These are phyloP conservation scores for Circinella minor DNA, from an alignment of 371 early-diverging fungal species.

Conservation along the genomic window DNA sequence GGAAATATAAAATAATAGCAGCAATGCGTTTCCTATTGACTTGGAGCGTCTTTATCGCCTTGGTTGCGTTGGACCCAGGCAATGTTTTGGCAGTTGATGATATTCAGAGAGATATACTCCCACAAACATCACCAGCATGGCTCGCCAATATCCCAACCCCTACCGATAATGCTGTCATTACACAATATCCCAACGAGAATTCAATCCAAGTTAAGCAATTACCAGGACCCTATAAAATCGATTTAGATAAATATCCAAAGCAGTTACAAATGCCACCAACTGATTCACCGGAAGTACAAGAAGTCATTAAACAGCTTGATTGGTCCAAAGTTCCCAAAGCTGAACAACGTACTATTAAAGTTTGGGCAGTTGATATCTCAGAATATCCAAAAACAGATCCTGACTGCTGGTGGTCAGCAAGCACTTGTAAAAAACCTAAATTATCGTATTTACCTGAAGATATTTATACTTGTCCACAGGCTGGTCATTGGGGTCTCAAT, in stretches of 20 bases:
- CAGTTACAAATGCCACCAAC: constrained; percentile 32
- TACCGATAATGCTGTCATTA: constrained; percentile 15
- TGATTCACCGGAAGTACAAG: constrained; percentile 52
- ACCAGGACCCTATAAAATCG: constrained; percentile 16
- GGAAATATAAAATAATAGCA: background rate
- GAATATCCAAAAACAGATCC: constrained; percentile 23
- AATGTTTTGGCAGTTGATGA: background rate
- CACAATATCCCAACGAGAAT: constrained; percentile 27
- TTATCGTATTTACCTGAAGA: constrained; percentile 31
- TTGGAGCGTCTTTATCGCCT: constrained; percentile 4
- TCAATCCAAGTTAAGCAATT: constrained; percentile 26
- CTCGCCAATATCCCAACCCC: constrained; percentile 34
- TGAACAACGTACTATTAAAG: constrained; percentile 26
- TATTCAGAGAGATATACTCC: background rate
- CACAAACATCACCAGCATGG: constrained; percentile 38
- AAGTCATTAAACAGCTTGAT: constrained; percentile 47
- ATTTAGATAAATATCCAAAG: constrained; percentile 33
- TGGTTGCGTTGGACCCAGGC: background rate
- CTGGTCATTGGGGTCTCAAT: constrained; percentile 37
- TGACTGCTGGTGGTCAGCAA: constrained; percentile 41
- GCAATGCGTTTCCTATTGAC: constrained; percentile 3
- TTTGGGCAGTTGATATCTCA: constrained; percentile 29
- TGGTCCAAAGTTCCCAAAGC: constrained; percentile 52
- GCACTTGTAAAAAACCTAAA: constrained; percentile 31
- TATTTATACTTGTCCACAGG: constrained; percentile 30